Base-by-base conservation (phyloP, 2,329 filamentous ascomycete species). In the Ceratocystis harringtonii region DNA sequence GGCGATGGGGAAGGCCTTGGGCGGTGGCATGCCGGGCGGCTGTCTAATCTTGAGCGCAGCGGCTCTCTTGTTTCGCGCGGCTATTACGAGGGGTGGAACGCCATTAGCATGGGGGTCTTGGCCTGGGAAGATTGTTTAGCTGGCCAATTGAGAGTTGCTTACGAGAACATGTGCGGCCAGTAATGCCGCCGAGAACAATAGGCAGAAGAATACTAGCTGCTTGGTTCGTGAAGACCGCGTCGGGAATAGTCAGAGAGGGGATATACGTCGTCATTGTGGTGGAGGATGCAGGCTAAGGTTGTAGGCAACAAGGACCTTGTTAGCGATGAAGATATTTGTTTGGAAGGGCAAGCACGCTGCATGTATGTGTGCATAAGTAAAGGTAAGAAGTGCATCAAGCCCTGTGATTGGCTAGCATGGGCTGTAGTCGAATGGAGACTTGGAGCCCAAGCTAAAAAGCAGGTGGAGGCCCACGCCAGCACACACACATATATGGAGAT, bases 201-300 rank as follows among this genome's bases (percentile, higher is more conserved):
- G 90, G 91, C 1, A 95, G 79, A 48, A 95, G 81, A 68, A 94
- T 83, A 19, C 89, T 88, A 32, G 83, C 80, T 6, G 88, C 85
- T 3, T 89, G 84, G 72, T 83, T 85, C 71, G 84, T 80, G 74
- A 95, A 92, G 69, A 92, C 76, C 69, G 82, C 78, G 60, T 80
- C 77, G 1, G 90, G 90, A 19, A 95, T 79, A 25, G 88, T 91
- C 69, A 95, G 76, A 48, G 84, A 85, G n/a, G 88, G 85, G 68
- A 94, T 84, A 74, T 88, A 87, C 68, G 88, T 85, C 10, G 88
- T 92, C 89, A 94, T 95, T 57, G 68, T 80, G 74, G 52, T 15
- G 6, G 25, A 17, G 7, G 48, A 7, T n/a, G 19, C 25, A 15
- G 45, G 45, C 22, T 50, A 22, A 50, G 45, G 6, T 22, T 50